Conservation (phyloP, 306 rosid genomes). For the Cucurbita pepo region DNA sequence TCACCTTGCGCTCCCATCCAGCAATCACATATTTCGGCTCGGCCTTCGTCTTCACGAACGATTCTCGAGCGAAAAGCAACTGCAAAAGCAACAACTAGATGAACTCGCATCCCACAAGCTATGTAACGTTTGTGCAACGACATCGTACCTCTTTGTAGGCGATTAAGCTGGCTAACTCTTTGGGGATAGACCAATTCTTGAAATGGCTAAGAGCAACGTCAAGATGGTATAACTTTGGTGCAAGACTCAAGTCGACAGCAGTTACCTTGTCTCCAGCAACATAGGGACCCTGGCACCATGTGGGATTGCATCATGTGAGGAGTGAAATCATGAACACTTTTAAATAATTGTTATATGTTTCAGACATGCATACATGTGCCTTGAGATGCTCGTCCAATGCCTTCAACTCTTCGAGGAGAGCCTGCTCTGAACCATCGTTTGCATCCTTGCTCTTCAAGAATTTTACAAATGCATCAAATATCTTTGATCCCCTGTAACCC, state of each 20-base stretch:
- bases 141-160: constrained; percentile 33
- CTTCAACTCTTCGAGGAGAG: constrained; percentile 51
- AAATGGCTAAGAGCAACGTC: constrained; percentile 62
- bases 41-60: constrained; percentile 53
- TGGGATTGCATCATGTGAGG: constrained; percentile 5
- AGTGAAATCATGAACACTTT: neutral
- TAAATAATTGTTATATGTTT: neutral
- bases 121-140: neutral
- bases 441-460: constrained; percentile 83
- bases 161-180: constrained; percentile 29
- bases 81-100: neutral
- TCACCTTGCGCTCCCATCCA: constrained; percentile 84
- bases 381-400: constrained; percentile 74
- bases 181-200: constrained; percentile 77
- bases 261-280: constrained; percentile 72
- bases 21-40: constrained; percentile 48
- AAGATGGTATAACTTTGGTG: constrained; percentile 78
- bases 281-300: constrained; percentile 56
- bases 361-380: constrained; percentile 37
- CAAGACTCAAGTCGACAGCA: constrained; percentile 78
- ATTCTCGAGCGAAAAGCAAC: constrained; percentile 32
- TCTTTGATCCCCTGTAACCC: constrained; percentile 58
- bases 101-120: neutral
- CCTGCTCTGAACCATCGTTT: constrained; percentile 71
- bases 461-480: constrained; percentile 43